A percentile compares a stretch with the other conserved stretches of the same genome.
These are phyloP conservation scores for Globisporangium emineosum DNA, from an alignment of 352 stramenopile species.

Conservation along the genomic window DNA sequence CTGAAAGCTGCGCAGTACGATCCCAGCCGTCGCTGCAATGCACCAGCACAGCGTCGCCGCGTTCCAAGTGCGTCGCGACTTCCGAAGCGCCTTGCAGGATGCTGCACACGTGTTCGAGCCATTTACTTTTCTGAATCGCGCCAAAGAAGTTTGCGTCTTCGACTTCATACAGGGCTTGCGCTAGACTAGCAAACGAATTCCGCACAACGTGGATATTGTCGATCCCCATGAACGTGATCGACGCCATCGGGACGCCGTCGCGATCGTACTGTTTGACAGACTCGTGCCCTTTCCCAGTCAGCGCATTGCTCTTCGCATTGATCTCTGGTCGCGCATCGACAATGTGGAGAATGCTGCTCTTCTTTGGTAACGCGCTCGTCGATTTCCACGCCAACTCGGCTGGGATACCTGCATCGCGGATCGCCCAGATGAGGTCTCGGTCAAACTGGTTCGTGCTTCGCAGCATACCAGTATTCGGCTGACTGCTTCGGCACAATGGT, in stretches of 20 bases:
- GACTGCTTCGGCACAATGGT: slow-evolving; percentile 91
- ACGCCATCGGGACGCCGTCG: slow-evolving; percentile 59
- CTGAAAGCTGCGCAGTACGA: slow-evolving; percentile 71
- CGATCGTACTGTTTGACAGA: slow-evolving; percentile 86
- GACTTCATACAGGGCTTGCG: slow-evolving; percentile 77
- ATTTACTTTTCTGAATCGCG: slow-evolving; percentile 80
- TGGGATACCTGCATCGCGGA: slow-evolving; percentile 75
- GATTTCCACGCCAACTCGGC: slow-evolving; percentile 33
- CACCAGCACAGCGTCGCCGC: slow-evolving; percentile 71
- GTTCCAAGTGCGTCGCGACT: slow-evolving; percentile 72
- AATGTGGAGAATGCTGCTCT: slow-evolving; percentile 79
- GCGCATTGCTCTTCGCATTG: slow-evolving; percentile 88
- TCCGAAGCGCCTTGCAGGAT: slow-evolving; percentile 74
- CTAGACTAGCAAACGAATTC: slow-evolving; percentile 61
- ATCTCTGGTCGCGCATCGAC: slow-evolving; percentile 89
- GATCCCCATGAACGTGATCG: slow-evolving; percentile 87
- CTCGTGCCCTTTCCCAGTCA: slow-evolving; percentile 89
- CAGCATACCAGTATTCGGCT: slow-evolving; percentile 95
- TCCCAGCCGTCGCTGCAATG: slow-evolving; percentile 88
- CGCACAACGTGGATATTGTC: slow-evolving; percentile 88
- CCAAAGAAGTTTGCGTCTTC: slow-evolving; percentile 86
- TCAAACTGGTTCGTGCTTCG: slow-evolving; percentile 91
- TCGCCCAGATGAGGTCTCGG: slow-evolving; percentile 86
- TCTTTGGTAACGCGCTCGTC: slow-evolving; percentile 43
- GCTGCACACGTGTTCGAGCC: slow-evolving; percentile 79